A percentile compares a stretch with the other conserved stretches of the same genome.
phyloP scores from a whole-genome alignment of 176 grass and related monocot genomes.

The Bromus sterilis region DNA sequence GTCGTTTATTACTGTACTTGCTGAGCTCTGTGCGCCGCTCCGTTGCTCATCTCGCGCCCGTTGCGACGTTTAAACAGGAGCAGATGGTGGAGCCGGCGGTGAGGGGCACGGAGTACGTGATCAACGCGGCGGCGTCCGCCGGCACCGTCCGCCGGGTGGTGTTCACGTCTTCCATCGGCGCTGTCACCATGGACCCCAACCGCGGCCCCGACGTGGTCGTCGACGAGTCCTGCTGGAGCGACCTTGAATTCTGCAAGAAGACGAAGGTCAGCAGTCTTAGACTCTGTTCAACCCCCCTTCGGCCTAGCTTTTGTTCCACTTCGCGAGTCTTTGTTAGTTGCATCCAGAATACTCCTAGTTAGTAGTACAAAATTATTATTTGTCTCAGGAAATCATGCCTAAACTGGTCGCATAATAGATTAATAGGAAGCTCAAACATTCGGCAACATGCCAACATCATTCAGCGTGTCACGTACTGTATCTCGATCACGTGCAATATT shows the following conservation, averaged over 20 bases:
- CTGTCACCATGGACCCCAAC: constrained; percentile 85
- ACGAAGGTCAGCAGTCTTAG: constrained; percentile 38
- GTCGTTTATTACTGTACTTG: background rate
- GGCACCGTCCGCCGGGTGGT: constrained; percentile 86
- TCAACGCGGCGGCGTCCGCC: constrained; percentile 66
- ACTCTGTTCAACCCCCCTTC: background rate
- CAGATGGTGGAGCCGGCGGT: constrained; percentile 99
- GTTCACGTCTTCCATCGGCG: constrained; percentile 98
- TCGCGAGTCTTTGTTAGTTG: background rate
- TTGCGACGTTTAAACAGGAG: constrained; percentile 42
- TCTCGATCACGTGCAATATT: background rate
- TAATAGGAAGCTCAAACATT: background rate
- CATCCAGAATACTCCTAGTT: background rate
- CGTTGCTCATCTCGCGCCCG: background rate
- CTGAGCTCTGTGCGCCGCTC: background rate
- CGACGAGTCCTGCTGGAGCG: constrained; percentile 93
- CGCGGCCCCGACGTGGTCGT: constrained; percentile 77
- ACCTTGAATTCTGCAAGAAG: constrained; percentile 95
- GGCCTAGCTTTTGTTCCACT: background rate
- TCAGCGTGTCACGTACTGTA: background rate
- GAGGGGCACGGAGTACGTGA: constrained; percentile 73
- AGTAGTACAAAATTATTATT: no score
- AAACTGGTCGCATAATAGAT: no score
- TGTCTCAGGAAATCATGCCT: no score
- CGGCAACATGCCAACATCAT: background rate